Base-by-base conservation (phyloP, 208 protist species). In the Spongospora subterranea region DNA sequence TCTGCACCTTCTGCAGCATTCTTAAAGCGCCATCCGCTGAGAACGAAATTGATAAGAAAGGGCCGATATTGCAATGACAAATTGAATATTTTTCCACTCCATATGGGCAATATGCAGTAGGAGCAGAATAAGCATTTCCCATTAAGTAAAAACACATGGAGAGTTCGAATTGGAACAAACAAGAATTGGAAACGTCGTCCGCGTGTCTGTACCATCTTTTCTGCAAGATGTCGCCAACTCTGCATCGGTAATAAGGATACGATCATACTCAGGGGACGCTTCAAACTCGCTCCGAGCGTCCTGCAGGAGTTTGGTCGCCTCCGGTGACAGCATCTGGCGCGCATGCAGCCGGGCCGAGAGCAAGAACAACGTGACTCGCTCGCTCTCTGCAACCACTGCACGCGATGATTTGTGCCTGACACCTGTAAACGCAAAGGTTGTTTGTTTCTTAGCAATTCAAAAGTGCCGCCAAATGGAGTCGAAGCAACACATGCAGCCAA, bases 231-330 rank as follows among this genome's bases (percentile, higher is more conserved):
- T 20, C 17, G 71, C 71, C 6, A 82, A 17, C 71, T 82, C 71
- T 40, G 71, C 71, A 43, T 82, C 71, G 17, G 71, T n/a, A 82
- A 82, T 6, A 6, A 82, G 71, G 35, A 82, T 82, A n/a, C 71
- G 71, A 43, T 82, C 71, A 43, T 39, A 82, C 35, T 82, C 71
- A n/a, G 17, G n/a, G n/a, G 71, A 45, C 13, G 17, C n/a, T 20
- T 82, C 71, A 82, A 82, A 82, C 71, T 82, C 71, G 35, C 35
- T 82, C 35, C 71, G 71, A 43, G 71, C 71, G n/a, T 82, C 71
- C 71, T 82, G 71, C 11, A 82, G 71, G 71, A 82, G 6, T 43
- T 82, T 82, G 17, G 71, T n/a, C 6, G 71, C 71, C 35, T 82
- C 71, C 17, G 71, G 71, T 20, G 71, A 6, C 35, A 35, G 6